Percentiles rank a stretch among this genome's conserved stretches.
Evolutionary conservation across 768 basidiomycete species (phyloP).

Genomic region (Rhodotorula diobovata): DNA sequence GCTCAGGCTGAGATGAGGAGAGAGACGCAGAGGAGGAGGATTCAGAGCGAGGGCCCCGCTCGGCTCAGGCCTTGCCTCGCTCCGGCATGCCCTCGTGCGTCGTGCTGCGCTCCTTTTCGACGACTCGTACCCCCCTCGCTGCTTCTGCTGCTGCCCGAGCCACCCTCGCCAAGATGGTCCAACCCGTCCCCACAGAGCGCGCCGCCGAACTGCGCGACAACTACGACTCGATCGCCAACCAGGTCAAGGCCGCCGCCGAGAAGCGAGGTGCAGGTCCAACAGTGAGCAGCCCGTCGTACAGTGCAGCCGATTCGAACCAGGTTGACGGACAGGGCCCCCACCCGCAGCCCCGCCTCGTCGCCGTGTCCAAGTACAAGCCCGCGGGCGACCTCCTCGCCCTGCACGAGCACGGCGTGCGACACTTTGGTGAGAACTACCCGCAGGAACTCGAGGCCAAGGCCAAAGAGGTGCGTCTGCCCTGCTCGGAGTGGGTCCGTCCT

Average conservation of each 20-base stretch:
- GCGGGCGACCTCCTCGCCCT: constrained; percentile 78
- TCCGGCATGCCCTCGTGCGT: too few species aligned
- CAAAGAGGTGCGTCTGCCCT: constrained; percentile 51
- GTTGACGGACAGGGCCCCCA: neutral
- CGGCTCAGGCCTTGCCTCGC: neutral
- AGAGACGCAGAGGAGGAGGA: neutral
- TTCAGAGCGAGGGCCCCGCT: neutral
- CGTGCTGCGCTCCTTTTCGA: neutral
- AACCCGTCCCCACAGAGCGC: constrained; percentile 41
- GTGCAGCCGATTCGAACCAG: neutral
- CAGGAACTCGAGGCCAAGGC: constrained; percentile 89
- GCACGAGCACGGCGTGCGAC: constrained; percentile 70
- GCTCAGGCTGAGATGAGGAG: too few species aligned
- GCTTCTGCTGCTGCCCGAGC: neutral
- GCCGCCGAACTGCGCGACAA: constrained; percentile 46
- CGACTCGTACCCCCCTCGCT: neutral
- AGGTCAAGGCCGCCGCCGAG: constrained; percentile 35
- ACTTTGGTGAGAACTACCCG: constrained; percentile 98
- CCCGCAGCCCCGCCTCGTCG: constrained; percentile 60
- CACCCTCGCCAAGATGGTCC: neutral
- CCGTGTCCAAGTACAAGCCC: constrained; percentile 91
- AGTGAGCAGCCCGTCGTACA: neutral
- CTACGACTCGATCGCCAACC: constrained; percentile 43
- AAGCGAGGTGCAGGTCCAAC: neutral
- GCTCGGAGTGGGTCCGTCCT: too few species aligned